Evolutionary conservation across 106 monocot species (phyloP).

Genomic region (Ottelia alismoides): DNA sequence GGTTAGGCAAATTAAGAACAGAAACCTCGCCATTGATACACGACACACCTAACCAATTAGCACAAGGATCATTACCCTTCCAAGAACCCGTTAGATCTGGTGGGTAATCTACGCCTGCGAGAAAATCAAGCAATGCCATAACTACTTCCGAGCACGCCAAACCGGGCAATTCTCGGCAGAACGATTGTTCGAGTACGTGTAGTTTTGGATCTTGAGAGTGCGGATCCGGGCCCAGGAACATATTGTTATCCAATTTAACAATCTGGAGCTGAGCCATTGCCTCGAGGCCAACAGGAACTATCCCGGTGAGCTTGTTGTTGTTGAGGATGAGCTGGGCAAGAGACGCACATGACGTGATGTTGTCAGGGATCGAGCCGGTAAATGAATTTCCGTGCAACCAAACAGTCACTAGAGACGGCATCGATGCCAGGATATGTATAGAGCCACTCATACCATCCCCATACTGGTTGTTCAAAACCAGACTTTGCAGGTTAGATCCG

Average conservation of each 20-base stretch:
- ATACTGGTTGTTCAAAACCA: slow-evolving; percentile 65
- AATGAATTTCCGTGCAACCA: slow-evolving; percentile 80
- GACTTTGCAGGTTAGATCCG: slow-evolving; percentile 20
- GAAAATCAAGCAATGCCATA: too few relatives aligned
- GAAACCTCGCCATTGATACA: too few relatives aligned
- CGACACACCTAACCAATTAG: too few relatives aligned
- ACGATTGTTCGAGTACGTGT: slow-evolving; percentile 5
- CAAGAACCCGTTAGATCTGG: too few relatives aligned
- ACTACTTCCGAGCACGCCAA: too few relatives aligned
- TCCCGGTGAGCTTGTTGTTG: slow-evolving; percentile 13
- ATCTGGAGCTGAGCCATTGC: slow-evolving; percentile 2
- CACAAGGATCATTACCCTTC: too few relatives aligned
- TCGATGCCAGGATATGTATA: slow-evolving; percentile 34
- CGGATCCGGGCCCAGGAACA: slow-evolving; percentile 8
- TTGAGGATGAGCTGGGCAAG: slow-evolving; percentile 38
- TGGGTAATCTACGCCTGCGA: too few relatives aligned
- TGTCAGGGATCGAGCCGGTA: slow-evolving; percentile 36
- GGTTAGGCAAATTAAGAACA: too few relatives aligned
- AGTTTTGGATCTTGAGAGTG: background rate
- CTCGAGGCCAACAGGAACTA: background rate
- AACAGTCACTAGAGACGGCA: slow-evolving; percentile 22
- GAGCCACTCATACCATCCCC: slow-evolving; percentile 31
- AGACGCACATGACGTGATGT: slow-evolving; percentile 17
- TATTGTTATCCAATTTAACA: slow-evolving; percentile 11
- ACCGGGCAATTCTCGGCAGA: too few relatives aligned